Evolutionary conservation across 2,329 filamentous ascomycete species (phyloP), one percentile per base, ranked within the genome.

Genomic region (Claviceps maximensis): DNA sequence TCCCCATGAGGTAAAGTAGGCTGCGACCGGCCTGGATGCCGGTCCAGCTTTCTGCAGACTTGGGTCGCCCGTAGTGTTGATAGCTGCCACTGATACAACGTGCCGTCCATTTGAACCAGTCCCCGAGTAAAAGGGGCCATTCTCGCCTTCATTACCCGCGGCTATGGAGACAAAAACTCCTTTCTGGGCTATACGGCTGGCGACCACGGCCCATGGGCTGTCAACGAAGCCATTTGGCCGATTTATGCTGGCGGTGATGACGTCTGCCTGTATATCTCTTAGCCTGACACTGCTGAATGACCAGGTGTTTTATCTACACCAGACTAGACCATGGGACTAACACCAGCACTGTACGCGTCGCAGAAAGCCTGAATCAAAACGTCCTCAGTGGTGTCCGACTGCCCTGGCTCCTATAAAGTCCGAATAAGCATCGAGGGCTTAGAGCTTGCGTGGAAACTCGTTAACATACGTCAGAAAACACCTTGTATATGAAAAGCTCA

Each of bases 141-240:
- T 62, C 15, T 64, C 63, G 25, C 77, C 76, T 17, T 72, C 69
- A 52, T 80, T 80, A 15, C 77, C 76, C 4, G 73, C 74, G 1
- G 76, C 71, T 25, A 78, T 71, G 10, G 72, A 71, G 17, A 77
- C 69, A 9, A 77, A 70, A 1, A 78, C 66, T 8, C 76, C 76
- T 23, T 70, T 64, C 4, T 67, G 59, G 7, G 72, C 71, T 41
- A 74, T 63, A 5, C 69, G 65, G 27, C 65, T 68, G 9, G 70
- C 67, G 2, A 74, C 61, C 1, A 69, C 57, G 1, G 71, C 70
- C 71, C 68, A 73, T 8, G 70, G 69, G 38, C 71, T 71, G 38
- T 70, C 64, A 21, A 59, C 59, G 58, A 69, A 72, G 19, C 73
- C 73, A 45, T 65, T 62, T 1, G 65, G 61, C 4, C 61, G 56